Conservation (phyloP, 2,329 filamentous ascomycete genomes). For the Penicillium sp. region DNA sequence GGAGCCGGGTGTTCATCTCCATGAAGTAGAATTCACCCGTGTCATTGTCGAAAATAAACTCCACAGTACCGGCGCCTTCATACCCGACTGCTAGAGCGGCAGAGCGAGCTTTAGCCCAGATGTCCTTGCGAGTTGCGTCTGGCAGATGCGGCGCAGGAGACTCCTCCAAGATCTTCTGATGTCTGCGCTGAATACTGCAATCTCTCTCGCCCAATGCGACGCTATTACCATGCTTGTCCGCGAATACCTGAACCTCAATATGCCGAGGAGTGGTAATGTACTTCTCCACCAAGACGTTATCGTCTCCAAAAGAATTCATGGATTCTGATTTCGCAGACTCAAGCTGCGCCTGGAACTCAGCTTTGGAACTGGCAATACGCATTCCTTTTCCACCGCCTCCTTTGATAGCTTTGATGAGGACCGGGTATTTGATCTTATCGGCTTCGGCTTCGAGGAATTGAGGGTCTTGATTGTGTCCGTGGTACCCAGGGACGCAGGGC, state of each 20-base stretch:
- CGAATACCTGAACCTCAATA: slow-evolving; percentile 68
- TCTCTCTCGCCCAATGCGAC: slow-evolving; percentile 66
- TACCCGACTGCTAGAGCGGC: slow-evolving; percentile 65
- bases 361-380: slow-evolving; percentile 60
- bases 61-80: slow-evolving; percentile 66
- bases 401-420: slow-evolving; percentile 66
- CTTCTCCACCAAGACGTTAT: slow-evolving; percentile 67
- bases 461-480: slow-evolving; percentile 77
- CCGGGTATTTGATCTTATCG: slow-evolving; percentile 66
- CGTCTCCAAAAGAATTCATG: slow-evolving; percentile 64
- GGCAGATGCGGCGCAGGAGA: slow-evolving; percentile 64
- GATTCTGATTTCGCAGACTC: slow-evolving; percentile 66
- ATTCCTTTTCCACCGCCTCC: slow-evolving; percentile 69
- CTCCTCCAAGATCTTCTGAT: slow-evolving; percentile 68
- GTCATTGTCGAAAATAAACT: slow-evolving; percentile 70
- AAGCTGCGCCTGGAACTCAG: slow-evolving; percentile 62
- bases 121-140: slow-evolving; percentile 60
- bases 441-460: slow-evolving; percentile 67
- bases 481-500: slow-evolving; percentile 94
- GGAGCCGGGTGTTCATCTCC: slow-evolving; percentile 78
- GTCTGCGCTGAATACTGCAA: slow-evolving; percentile 65
- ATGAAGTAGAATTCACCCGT: slow-evolving; percentile 68
- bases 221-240: slow-evolving; percentile 64
- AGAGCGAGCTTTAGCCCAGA: slow-evolving; percentile 65
- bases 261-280: slow-evolving; percentile 67